phyloP scores from a whole-genome alignment of 139 green algal species.

The Coelastrella sp. region DNA sequence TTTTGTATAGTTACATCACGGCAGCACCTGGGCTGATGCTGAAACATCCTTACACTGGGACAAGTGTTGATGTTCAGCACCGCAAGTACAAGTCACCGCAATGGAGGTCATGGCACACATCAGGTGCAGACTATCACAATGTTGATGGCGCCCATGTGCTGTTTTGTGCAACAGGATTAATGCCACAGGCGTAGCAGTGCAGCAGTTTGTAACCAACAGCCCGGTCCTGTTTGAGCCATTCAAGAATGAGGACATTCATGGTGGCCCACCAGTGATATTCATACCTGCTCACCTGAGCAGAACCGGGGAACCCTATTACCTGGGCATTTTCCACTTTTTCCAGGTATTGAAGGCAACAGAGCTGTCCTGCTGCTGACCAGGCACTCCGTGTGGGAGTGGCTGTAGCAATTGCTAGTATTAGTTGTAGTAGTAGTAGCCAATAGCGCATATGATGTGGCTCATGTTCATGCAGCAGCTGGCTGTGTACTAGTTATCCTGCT shows the following conservation, averaged over 20 bases:
- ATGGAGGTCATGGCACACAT: neutral
- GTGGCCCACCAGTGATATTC: constrained; percentile 26
- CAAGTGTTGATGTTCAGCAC: too few relatives aligned
- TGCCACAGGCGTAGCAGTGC: constrained; percentile 23
- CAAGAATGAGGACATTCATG: constrained; percentile 46
- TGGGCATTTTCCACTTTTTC: constrained; percentile 50
- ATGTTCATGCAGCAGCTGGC: too few relatives aligned
- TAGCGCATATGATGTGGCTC: too few relatives aligned
- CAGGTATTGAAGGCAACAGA: neutral
- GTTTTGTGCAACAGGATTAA: neutral
- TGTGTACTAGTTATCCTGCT: too few relatives aligned
- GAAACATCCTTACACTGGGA: too few relatives aligned
- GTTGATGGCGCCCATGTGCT: too few relatives aligned
- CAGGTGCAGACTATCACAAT: neutral
- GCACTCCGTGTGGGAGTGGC: too few relatives aligned
- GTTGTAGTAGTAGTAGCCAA: too few relatives aligned
- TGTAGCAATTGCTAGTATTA: neutral
- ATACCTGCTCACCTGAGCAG: constrained; percentile 13
- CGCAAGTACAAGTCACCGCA: too few relatives aligned
- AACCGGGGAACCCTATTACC: constrained; percentile 35
- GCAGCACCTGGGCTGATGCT: too few relatives aligned
- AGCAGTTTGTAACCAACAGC: constrained; percentile 41
- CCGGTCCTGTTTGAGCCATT: constrained; percentile 19
- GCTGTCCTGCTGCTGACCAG: neutral
- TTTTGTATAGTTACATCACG: too few relatives aligned